phyloP scores from a whole-genome alignment of 169 alveolate genomes.

The Babesia ovata region DNA sequence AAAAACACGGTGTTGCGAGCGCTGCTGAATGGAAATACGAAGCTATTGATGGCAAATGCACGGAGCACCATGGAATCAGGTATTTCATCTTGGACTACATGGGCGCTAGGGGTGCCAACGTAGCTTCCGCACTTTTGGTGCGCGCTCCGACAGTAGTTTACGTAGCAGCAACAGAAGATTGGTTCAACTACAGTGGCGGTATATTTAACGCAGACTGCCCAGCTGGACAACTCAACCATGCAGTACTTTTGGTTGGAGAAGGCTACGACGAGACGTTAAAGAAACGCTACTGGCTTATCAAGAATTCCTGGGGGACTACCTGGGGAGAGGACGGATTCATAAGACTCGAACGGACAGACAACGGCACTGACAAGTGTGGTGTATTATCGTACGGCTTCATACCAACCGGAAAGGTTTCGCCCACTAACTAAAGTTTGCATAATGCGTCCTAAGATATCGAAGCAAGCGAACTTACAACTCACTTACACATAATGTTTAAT shows the following conservation, averaged over 20 bases:
- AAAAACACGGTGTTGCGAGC: conserved; percentile 71
- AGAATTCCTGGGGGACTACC: conserved; percentile 84
- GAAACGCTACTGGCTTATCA: conserved; percentile 78
- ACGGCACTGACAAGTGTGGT: conserved; percentile 53
- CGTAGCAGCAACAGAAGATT: conserved; percentile 85
- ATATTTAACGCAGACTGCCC: conserved; percentile 73
- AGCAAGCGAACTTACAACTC: too few relatives aligned
- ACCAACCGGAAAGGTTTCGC: conserved; percentile 5
- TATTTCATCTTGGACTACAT: conserved; percentile 12
- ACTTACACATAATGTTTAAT: too few relatives aligned
- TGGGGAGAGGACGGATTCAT: conserved; percentile 87
- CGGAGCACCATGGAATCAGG: conserved; percentile 17
- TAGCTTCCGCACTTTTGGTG: conserved; percentile 68
- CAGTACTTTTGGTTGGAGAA: conserved; percentile 84
- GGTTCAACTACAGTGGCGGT: conserved; percentile 83
- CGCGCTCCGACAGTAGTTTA: conserved; percentile 85
- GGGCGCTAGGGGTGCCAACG: conserved; percentile 42
- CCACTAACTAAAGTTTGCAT: too few relatives aligned
- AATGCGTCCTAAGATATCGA: too few relatives aligned
- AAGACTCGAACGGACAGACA: conserved; percentile 67
- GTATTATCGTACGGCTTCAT: conserved; percentile 41
- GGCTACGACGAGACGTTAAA: conserved; percentile 65
- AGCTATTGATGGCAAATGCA: conserved; percentile 57
- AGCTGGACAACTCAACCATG: conserved; percentile 74
- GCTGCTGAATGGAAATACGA: conserved; percentile 79